These are phyloP conservation scores for Fusarium brevicatenulatum DNA, from an alignment of 2,329 filamentous ascomycete genomes.

Conservation along the genomic window DNA sequence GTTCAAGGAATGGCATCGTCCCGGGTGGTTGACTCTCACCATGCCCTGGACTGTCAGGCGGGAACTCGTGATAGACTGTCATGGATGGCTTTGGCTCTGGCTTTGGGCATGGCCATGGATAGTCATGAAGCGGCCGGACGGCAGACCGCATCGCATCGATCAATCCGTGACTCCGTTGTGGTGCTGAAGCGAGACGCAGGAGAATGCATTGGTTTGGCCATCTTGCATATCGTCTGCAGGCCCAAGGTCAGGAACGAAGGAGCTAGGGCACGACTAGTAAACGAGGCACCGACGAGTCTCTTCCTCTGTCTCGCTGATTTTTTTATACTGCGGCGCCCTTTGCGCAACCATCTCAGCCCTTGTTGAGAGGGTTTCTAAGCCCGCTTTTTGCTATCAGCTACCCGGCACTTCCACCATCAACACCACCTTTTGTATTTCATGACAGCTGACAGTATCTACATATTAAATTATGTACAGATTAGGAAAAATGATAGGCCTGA, in stretches of 20 bases:
- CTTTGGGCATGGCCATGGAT: neutral
- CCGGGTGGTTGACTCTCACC: neutral
- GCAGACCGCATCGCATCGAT: slow-evolving; percentile 20
- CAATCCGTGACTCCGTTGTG: slow-evolving; percentile 20
- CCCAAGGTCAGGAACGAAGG: slow-evolving; percentile 37
- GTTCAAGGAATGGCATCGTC: slow-evolving; percentile 6
- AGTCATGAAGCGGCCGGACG: neutral
- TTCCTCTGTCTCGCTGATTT: neutral
- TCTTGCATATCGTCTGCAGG: slow-evolving; percentile 36
- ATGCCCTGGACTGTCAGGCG: neutral
- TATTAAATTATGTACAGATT: neutral
- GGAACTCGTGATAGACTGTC: neutral
- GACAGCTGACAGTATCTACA: slow-evolving; percentile 5
- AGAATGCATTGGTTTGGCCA: slow-evolving; percentile 34
- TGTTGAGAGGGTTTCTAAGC: neutral
- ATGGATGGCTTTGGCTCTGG: neutral
- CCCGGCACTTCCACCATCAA: slow-evolving; percentile 19
- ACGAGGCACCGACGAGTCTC: slow-evolving; percentile 9
- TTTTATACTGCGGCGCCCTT: slow-evolving; percentile 14
- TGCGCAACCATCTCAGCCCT: slow-evolving; percentile 10
- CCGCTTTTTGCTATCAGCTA: slow-evolving; percentile 6
- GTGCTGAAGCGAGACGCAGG: slow-evolving; percentile 45
- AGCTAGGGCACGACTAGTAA: slow-evolving; percentile 29
- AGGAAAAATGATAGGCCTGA: neutral
- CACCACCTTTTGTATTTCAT: neutral